A percentile compares a stretch with the other conserved stretches of the same genome.
Conservation (phyloP, 176 grass and related monocot species). For the Oryza glaberrima region DNA sequence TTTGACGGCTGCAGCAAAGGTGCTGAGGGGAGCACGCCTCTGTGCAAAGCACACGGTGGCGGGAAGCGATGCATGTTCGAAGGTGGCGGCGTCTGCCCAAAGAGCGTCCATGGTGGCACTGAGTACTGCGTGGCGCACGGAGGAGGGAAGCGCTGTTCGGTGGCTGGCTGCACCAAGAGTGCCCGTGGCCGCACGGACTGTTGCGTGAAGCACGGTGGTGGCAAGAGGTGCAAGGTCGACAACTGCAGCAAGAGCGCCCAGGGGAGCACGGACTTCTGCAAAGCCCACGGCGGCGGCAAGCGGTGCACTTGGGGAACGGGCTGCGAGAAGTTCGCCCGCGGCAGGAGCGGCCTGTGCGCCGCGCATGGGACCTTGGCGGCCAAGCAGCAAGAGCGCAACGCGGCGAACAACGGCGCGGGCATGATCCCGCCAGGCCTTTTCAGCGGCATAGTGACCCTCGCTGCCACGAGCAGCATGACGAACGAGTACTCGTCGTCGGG, state of each 20-base stretch:
- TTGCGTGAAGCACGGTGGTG: slow-evolving; percentile 66
- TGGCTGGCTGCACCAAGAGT: slow-evolving; percentile 59
- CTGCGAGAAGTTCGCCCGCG: slow-evolving; percentile 69
- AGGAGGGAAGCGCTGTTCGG: slow-evolving; percentile 61
- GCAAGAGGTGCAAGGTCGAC: slow-evolving; percentile 62
- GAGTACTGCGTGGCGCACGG: slow-evolving; percentile 70
- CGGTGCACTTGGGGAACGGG: slow-evolving; percentile 61
- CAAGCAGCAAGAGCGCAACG: slow-evolving; percentile 47
- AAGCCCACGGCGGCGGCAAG: slow-evolving; percentile 70
- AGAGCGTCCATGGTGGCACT: slow-evolving; percentile 68
- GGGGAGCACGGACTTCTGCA: slow-evolving; percentile 71
- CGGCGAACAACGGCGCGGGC: slow-evolving; percentile 34
- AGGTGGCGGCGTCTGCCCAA: slow-evolving; percentile 59
- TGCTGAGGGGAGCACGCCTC: slow-evolving; percentile 69
- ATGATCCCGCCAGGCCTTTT: slow-evolving; percentile 71
- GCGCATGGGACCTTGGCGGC: slow-evolving; percentile 67
- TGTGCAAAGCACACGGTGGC: slow-evolving; percentile 70
- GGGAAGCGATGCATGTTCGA: slow-evolving; percentile 68
- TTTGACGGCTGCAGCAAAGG: slow-evolving; percentile 73
- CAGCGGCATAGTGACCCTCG: slow-evolving; percentile 56
- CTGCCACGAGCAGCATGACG: slow-evolving; percentile 52
- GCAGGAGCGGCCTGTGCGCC: slow-evolving; percentile 65
- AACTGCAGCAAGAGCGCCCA: slow-evolving; percentile 64
- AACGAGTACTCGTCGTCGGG: slow-evolving; percentile 56
- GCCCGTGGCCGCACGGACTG: slow-evolving; percentile 63